These are phyloP conservation scores for Talaromyces albobiverticillius DNA, from an alignment of 2,329 filamentous ascomycete species.

Conservation along the genomic window DNA sequence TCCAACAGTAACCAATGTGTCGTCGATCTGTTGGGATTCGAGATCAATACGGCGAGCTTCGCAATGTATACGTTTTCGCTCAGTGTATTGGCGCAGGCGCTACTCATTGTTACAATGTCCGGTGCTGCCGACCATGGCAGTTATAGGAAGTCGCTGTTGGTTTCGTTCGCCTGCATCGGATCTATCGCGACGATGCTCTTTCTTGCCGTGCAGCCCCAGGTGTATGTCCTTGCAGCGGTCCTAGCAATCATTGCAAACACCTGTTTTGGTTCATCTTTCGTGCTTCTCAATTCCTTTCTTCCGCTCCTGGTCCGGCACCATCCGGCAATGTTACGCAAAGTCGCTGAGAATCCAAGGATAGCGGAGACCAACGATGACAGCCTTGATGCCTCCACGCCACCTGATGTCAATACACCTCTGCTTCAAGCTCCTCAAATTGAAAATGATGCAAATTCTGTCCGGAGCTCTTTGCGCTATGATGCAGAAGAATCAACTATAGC, in stretches of 20 bases:
- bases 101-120: conserved; percentile 93
- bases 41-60: conserved; percentile 94
- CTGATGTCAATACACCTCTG: conserved; percentile 27
- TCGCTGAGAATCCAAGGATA: not conserved
- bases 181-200: conserved; percentile 85
- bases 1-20: conserved; percentile 75
- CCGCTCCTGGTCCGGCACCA: conserved; percentile 88
- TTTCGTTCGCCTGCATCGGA: conserved; percentile 80
- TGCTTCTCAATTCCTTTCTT: conserved; percentile 91
- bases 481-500: conserved; percentile 52
- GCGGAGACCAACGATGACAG: conserved; percentile 5
- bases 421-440: conserved; percentile 18
- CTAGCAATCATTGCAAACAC: conserved; percentile 90
- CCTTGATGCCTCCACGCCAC: conserved; percentile 17
- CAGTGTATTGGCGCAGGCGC: conserved; percentile 81
- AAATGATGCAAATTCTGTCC: conserved; percentile 9
- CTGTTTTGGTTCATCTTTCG: conserved; percentile 91
- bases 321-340: conserved; percentile 48
- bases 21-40: conserved; percentile 73
- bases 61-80: conserved; percentile 98
- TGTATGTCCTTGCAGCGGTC: conserved; percentile 78
- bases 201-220: conserved; percentile 68
- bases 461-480: conserved; percentile 1
- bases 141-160: conserved; percentile 82
- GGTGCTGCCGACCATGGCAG: conserved; percentile 92